These are phyloP conservation scores for Aspergillus olivimuriae DNA, from an alignment of 495 filamentous ascomycete genomes.

Conservation along the genomic window DNA sequence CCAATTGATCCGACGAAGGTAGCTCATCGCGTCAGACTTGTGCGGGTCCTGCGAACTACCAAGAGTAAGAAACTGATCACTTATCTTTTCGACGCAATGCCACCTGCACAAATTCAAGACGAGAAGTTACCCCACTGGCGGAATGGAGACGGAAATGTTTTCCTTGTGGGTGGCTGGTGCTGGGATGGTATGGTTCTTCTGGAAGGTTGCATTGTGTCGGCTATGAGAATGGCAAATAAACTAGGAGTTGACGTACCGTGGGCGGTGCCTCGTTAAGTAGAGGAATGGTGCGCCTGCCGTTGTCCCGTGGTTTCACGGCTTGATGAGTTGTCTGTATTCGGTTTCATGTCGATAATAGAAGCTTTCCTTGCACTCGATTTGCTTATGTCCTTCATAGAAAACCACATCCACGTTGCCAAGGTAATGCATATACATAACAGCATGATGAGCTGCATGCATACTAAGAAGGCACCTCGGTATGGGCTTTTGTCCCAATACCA, in stretches of 20 bases:
- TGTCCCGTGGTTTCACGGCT: too few relatives aligned
- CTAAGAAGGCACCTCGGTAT: too few relatives aligned
- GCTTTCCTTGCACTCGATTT: too few relatives aligned
- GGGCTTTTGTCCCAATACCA: too few relatives aligned
- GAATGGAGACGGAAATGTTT: constrained; percentile 46
- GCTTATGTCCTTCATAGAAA: too few relatives aligned
- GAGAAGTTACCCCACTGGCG: constrained; percentile 24
- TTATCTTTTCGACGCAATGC: constrained; percentile 20
- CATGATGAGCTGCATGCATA: too few relatives aligned
- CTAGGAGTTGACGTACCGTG: constrained; percentile 45
- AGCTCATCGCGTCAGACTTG: constrained; percentile 21
- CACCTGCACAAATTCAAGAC: background rate
- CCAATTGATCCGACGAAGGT: constrained; percentile 25
- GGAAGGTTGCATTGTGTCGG: constrained; percentile 52
- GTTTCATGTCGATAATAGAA: too few relatives aligned
- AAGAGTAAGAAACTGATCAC: constrained; percentile 27
- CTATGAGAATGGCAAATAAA: constrained; percentile 41
- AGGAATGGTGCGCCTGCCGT: too few relatives aligned
- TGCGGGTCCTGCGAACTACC: constrained; percentile 27
- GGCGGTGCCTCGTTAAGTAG: too few relatives aligned
- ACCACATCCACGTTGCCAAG: too few relatives aligned
- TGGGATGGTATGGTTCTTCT: constrained; percentile 61
- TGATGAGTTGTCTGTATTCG: too few relatives aligned
- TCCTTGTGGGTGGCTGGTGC: constrained; percentile 52
- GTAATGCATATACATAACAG: too few relatives aligned